Conservation (phyloP, 179 eudicot species). For the Silene noctiflora region DNA sequence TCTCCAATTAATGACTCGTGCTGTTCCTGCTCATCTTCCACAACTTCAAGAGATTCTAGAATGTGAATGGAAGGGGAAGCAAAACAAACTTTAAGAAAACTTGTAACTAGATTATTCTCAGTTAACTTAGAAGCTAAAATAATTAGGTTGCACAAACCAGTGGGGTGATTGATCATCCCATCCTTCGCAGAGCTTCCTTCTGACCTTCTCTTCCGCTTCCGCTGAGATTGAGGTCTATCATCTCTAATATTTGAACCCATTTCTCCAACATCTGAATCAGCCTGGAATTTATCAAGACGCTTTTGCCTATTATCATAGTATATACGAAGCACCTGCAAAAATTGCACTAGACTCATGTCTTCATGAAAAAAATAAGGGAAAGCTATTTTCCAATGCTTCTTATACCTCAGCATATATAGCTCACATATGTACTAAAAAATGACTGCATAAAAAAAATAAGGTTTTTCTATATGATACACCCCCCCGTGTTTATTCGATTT, state of each 20-base stretch:
- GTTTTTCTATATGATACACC: too few species aligned
- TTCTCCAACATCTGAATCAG: slow-evolving; percentile 35
- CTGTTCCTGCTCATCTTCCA: slow-evolving; percentile 31
- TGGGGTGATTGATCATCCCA: slow-evolving; percentile 22
- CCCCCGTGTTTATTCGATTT: too few species aligned
- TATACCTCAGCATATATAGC: background rate
- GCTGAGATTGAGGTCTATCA: slow-evolving; percentile 28
- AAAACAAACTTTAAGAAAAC: slow-evolving; percentile 21
- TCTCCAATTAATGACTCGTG: slow-evolving; percentile 41
- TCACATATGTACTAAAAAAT: background rate
- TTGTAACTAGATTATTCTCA: slow-evolving; percentile 11
- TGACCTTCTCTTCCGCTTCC: slow-evolving; percentile 53
- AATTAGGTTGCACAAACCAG: slow-evolving; percentile 28
- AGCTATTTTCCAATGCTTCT: background rate
- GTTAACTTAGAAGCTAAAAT: background rate
- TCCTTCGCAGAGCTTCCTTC: slow-evolving; percentile 37
- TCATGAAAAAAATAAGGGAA: background rate
- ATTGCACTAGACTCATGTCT: slow-evolving; percentile 7
- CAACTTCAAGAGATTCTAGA: slow-evolving; percentile 32
- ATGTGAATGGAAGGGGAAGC: slow-evolving; percentile 22
- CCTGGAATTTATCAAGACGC: slow-evolving; percentile 42
- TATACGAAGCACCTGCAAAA: slow-evolving; percentile 83
- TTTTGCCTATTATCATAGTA: slow-evolving; percentile 69
- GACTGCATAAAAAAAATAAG: too few species aligned
- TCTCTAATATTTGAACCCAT: slow-evolving; percentile 33